Conservation (phyloP, 2,329 filamentous ascomycete species). For the Trichoderma harzianum region DNA sequence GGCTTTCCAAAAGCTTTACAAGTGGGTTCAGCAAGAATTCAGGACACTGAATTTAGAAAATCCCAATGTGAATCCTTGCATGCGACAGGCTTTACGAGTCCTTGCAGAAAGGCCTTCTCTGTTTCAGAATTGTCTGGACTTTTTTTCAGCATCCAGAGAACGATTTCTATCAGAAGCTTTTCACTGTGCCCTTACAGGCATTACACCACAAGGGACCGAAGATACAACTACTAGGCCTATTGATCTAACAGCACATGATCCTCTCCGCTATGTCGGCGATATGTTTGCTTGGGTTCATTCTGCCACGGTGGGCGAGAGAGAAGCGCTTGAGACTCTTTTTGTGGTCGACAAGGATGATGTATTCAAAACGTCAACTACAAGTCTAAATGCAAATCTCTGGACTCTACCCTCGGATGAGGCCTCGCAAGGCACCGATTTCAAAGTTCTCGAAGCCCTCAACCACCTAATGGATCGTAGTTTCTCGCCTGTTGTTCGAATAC, state of each 20-base stretch:
- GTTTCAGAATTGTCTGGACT: slow-evolving; percentile 91
- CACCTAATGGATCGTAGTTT: slow-evolving; percentile 85
- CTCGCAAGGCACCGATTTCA: slow-evolving; percentile 59
- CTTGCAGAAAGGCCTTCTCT: slow-evolving; percentile 84
- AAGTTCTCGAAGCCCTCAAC: slow-evolving; percentile 76
- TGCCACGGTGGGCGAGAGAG: slow-evolving; percentile 86
- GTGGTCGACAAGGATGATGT: slow-evolving; percentile 79
- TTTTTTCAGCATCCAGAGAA: slow-evolving; percentile 87
- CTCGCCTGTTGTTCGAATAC: slow-evolving; percentile 72
- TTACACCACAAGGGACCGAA: slow-evolving; percentile 52
- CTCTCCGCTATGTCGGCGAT: slow-evolving; percentile 86
- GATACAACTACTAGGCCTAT: slow-evolving; percentile 77
- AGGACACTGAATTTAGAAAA: slow-evolving; percentile 90
- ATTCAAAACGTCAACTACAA: slow-evolving; percentile 77
- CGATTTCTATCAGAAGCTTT: slow-evolving; percentile 85
- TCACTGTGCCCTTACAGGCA: slow-evolving; percentile 80
- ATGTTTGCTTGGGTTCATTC: slow-evolving; percentile 98
- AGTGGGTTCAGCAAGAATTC: slow-evolving; percentile 93
- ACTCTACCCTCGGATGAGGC: slow-evolving; percentile 59
- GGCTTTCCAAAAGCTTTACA: slow-evolving; percentile 92
- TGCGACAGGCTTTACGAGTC: slow-evolving; percentile 78
- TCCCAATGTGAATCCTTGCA: slow-evolving; percentile 81
- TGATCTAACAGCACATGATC: slow-evolving; percentile 88
- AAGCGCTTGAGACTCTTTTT: slow-evolving; percentile 88
- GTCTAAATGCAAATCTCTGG: slow-evolving; percentile 82